Evolutionary conservation across 495 filamentous ascomycete genomes (phyloP), one percentile per base, ranked within the genome.

Genomic region (Cudoniella acicularis): DNA sequence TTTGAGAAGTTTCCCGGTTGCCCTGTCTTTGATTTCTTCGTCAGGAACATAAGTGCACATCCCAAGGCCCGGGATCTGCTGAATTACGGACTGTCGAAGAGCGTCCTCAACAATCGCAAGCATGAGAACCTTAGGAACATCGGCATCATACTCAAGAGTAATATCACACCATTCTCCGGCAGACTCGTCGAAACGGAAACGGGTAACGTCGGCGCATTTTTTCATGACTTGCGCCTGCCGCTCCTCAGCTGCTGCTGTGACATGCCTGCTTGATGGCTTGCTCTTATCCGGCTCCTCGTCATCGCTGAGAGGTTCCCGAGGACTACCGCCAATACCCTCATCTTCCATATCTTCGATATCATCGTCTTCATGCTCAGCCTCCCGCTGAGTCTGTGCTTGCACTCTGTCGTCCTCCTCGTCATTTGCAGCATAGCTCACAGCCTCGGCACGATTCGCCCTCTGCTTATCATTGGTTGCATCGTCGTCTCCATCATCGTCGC

Each of bases 391-490:
- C 54, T 77, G 72, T 54, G 68, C 76, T 73, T 78, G 87, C 62
- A 93, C 86, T 18, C 73, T 84, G 62, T 92, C 84, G 69, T 98
- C 94, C 4, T 90, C 95, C 26, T 96, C 93, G 65, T 98, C 93
- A 26, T 91, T 91, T 6, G 82, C 91, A 40, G 89, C 95, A 68
- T 98, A 98, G 11, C 89, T 91, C 8, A 92, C 83, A 30, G 86
- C 88, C 72, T 96, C 89, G 47, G 76, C 72, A 48, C 87, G 82
- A 69, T 94, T 92, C 16, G 85, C 81, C 54, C 77, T 80, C 64
- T 87, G 81, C 71, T 90, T 89, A 56, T 85, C 83, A 54, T 85
- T 83, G 27, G 94, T 96, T 48, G 91, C 91, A 69, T 97, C 93
- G 58, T 89, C 91, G 55, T 90, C 89, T 11, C 83, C 89, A 49